A percentile compares a stretch with the other conserved stretches of the same genome.
These are phyloP conservation scores for Rhytidhysteron rufulum DNA, from an alignment of 2,329 filamentous ascomycete species.

Conservation along the genomic window DNA sequence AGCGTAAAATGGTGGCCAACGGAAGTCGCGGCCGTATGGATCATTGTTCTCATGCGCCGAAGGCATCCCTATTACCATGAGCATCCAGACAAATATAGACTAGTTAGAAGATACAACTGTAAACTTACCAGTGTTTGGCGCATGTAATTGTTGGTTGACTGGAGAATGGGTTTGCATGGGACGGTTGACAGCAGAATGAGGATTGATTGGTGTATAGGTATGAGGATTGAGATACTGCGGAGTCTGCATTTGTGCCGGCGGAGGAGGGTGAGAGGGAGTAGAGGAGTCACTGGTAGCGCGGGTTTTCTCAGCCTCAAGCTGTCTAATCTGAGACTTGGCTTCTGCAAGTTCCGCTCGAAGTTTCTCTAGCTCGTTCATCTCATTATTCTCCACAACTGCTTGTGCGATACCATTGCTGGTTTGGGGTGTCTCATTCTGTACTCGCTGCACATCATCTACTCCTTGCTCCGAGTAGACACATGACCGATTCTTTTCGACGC, in stretches of 20 bases:
- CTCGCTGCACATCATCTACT: constrained; percentile 15
- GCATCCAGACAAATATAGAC: background rate
- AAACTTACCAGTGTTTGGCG: constrained; percentile 7
- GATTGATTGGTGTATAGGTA: constrained; percentile 12
- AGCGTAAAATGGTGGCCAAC: constrained; percentile 3
- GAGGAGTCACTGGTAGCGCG: constrained; percentile 8
- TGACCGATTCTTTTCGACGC: constrained; percentile 29
- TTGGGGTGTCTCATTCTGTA: constrained; percentile 6
- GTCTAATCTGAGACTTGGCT: constrained; percentile 31
- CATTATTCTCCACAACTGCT: constrained; percentile 15
- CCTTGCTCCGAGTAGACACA: constrained; percentile 28
- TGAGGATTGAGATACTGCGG: constrained; percentile 20
- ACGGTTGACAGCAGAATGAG: constrained; percentile 19
- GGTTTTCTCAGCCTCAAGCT: constrained; percentile 28
- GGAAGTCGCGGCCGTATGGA: constrained; percentile 1
- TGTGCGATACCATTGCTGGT: constrained; percentile 13
- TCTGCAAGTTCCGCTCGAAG: constrained; percentile 34
- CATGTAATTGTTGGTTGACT: constrained; percentile 14
- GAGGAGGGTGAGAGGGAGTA: constrained; percentile 7
- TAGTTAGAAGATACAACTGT: background rate
- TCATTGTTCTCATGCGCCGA: background rate
- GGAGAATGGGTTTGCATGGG: constrained; percentile 20
- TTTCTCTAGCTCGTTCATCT: constrained; percentile 28
- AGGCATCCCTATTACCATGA: background rate
- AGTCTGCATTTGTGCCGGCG: constrained; percentile 13